These are phyloP conservation scores for Vitis hybrid DNA, from an alignment of 177 flowering plant species.

Conservation along the genomic window DNA sequence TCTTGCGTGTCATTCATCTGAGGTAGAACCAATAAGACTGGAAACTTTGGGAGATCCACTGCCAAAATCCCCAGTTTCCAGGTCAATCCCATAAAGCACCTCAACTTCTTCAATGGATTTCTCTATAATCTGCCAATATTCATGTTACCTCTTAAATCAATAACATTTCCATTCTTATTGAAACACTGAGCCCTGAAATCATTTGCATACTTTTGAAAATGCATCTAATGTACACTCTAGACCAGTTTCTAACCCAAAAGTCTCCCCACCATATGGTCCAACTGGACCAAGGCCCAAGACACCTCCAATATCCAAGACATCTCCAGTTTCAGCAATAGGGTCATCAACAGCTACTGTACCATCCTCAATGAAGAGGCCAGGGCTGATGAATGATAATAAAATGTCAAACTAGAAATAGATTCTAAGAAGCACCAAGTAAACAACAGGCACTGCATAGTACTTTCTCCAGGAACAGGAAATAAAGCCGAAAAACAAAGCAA, in stretches of 20 bases:
- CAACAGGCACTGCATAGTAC: no score
- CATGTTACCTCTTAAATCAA: slow-evolving; percentile 26
- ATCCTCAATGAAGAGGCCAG: no score
- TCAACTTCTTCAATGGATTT: slow-evolving; percentile 59
- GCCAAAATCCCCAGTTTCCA: slow-evolving; percentile 91
- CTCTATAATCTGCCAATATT: slow-evolving; percentile 59
- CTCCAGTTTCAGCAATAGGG: slow-evolving; percentile 18
- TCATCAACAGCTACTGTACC: no score
- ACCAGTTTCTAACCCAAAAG: slow-evolving; percentile 86
- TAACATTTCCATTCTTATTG: slow-evolving; percentile 23
- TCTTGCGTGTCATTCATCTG: slow-evolving; percentile 3
- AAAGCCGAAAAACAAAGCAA: no score
- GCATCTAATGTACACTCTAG: slow-evolving; percentile 67
- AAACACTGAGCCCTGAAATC: slow-evolving; percentile 78
- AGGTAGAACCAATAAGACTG: slow-evolving; percentile 26
- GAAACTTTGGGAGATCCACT: slow-evolving; percentile 86
- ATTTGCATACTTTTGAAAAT: slow-evolving; percentile 74
- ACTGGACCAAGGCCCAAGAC: no score
- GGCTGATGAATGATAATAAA: no score
- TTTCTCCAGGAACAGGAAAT: no score
- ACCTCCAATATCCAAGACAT: no score
- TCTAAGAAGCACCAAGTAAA: no score
- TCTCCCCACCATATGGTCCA: no score
- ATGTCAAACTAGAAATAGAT: no score
- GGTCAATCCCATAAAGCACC: slow-evolving; percentile 96